Base-by-base conservation (phyloP, 2,329 filamentous ascomycete genomes). In the Fusarium sp. region DNA sequence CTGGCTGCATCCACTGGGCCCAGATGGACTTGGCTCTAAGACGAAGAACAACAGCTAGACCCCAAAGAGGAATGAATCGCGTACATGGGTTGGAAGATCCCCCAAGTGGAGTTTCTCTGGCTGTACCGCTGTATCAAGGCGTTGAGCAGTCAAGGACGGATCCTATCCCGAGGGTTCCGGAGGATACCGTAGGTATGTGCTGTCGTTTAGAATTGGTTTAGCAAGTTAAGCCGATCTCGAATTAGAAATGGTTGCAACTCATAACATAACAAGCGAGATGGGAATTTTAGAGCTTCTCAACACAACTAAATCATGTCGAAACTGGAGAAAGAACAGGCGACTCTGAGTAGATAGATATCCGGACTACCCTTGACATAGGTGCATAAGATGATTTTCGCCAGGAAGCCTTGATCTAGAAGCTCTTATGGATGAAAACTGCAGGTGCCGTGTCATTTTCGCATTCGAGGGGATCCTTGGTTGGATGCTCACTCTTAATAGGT, bases 401-500 rank as follows among this genome's bases (percentile, higher is more conserved):
- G 66, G 66, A 54, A 63, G 31, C 21, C 44, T 67, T 62, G 56
- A 38, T 38, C 34, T 47, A 39, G 42, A 54, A 54, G 51, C 34
- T 22, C 44, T 44, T 43, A 44, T 54, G 40, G 47, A 31, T 56
- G 22, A 14, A 21, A 43, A 44, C 52, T 67, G 43, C 67, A 70
- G 45, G 58, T 69, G 67, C 67, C 59, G 58, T 69, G 59, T 50
- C 67, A 57, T 71, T 71, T 68, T 61, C 50, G 51, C 46, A 65
- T 62, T 52, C 62, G 45, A 62, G 61, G 51, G 33, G 46, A 47
- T 70, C 55, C 55, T 62, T 33, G 51, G 55, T 56, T 36, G 34
- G 36, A 51, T 47, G 51, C 46, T 52, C 36, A 38, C 44, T 54
- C 57, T 57, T 44, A 65, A 61, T 58, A 56, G 49, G 52, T 42